A percentile compares a stretch with the other conserved stretches of the same genome.
Conservation (phyloP, 495 filamentous ascomycete genomes). For the Talaromyces proteolyticus region DNA sequence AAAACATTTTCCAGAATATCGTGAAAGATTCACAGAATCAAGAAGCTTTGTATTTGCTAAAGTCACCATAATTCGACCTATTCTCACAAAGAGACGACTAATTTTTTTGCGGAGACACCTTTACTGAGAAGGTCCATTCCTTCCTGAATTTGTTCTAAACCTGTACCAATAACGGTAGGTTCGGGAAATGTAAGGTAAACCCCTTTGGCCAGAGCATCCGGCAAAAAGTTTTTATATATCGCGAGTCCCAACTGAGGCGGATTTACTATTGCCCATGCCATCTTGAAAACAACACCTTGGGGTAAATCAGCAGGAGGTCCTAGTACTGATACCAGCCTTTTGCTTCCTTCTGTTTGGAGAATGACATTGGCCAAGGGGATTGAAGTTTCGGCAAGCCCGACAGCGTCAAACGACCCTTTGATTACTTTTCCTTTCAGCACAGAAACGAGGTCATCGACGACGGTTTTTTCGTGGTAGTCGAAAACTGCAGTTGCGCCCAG, state of each 20-base stretch:
- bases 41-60: too few relatives aligned
- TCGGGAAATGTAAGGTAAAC: conserved; percentile 3
- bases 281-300: background rate
- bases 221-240: conserved; percentile 4
- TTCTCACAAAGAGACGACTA: conserved; percentile 4
- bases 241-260: background rate
- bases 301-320: background rate
- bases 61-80: too few relatives aligned
- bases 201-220: conserved; percentile 5
- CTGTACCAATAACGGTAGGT: background rate
- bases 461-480: conserved; percentile 32
- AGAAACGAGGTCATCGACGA: conserved; percentile 17
- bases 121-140: conserved; percentile 1
- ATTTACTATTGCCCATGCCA: background rate
- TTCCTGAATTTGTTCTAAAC: conserved; percentile 4
- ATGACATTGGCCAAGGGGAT: background rate
- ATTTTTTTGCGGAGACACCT: conserved; percentile 4
- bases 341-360: background rate
- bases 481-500: conserved; percentile 38
- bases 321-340: background rate
- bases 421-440: conserved; percentile 1
- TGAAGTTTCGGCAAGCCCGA: background rate
- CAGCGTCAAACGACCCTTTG: background rate
- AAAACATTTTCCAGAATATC: too few relatives aligned
- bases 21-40: too few relatives aligned